phyloP scores from a whole-genome alignment of 164 flowering plant genomes.

The Nymphaea thermarum region DNA sequence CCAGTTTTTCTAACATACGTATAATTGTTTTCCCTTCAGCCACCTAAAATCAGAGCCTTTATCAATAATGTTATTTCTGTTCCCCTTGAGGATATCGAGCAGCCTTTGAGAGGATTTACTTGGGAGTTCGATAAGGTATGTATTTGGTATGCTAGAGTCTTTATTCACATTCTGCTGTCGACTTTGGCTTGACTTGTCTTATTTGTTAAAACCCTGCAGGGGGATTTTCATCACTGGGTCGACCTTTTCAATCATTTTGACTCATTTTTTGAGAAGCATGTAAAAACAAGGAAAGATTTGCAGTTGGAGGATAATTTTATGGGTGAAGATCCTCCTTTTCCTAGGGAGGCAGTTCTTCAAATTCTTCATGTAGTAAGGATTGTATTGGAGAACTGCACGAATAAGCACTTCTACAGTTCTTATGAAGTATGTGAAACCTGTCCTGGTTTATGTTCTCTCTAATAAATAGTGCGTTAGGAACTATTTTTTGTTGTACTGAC shows the following conservation, averaged over 20 bases:
- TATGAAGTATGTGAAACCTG: constrained; percentile 49
- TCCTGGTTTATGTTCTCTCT: not conserved
- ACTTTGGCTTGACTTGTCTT: not conserved
- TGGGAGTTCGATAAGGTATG: constrained; percentile 94
- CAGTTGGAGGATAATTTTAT: constrained; percentile 64
- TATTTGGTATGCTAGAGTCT: constrained; percentile 3
- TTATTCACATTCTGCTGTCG: constrained; percentile 2
- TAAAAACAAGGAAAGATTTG: constrained; percentile 78
- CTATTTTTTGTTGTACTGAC: too few species aligned
- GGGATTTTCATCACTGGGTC: constrained; percentile 96
- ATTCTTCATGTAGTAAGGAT: constrained; percentile 76
- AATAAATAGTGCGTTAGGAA: too few species aligned
- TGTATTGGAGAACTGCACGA: constrained; percentile 82
- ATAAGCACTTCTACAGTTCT: constrained; percentile 77
- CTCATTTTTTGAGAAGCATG: constrained; percentile 73
- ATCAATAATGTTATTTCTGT: constrained; percentile 49
- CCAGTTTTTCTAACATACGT: not conserved
- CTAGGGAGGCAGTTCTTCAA: constrained; percentile 76
- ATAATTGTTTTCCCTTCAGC: constrained; percentile 32
- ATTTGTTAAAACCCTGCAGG: constrained; percentile 29
- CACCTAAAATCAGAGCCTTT: constrained; percentile 75
- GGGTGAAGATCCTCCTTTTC: constrained; percentile 75
- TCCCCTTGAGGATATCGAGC: constrained; percentile 79
- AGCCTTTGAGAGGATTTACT: constrained; percentile 49
- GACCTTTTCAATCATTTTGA: constrained; percentile 91